Evolutionary conservation across 2,329 filamentous ascomycete genomes (phyloP).

Genomic region (Aureobasidium sp.): DNA sequence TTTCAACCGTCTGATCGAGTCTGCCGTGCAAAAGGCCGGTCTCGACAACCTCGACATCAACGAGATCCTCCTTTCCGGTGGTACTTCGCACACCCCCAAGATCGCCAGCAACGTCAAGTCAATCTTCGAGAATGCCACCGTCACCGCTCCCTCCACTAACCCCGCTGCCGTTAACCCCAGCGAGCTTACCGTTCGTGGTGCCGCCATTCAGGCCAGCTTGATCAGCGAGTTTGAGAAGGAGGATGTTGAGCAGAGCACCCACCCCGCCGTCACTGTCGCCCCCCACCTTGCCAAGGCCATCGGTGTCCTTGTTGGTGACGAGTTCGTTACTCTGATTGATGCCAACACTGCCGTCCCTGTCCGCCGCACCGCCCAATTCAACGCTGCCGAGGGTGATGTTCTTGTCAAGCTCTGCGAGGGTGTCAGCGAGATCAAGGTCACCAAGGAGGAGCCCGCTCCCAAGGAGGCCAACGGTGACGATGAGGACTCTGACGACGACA

Average conservation of each 20-base stretch:
- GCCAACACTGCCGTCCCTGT: slow-evolving; percentile 86
- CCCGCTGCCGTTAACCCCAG: slow-evolving; percentile 82
- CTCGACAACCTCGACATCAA: slow-evolving; percentile 89
- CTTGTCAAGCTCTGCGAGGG: slow-evolving; percentile 85
- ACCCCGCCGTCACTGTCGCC: slow-evolving; percentile 89
- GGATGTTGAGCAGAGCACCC: slow-evolving; percentile 92
- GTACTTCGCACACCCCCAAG: slow-evolving; percentile 87
- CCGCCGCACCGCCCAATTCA: slow-evolving; percentile 72
- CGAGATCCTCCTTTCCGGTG: slow-evolving; percentile 88
- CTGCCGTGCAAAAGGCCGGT: slow-evolving; percentile 82
- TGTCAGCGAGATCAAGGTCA: slow-evolving; percentile 84
- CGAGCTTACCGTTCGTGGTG: slow-evolving; percentile 80
- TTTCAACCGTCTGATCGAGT: slow-evolving; percentile 77
- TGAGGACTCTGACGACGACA: slow-evolving; percentile 49
- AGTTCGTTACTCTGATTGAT: slow-evolving; percentile 74
- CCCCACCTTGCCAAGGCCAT: slow-evolving; percentile 85
- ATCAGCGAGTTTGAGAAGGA: slow-evolving; percentile 90
- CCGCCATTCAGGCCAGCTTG: slow-evolving; percentile 88
- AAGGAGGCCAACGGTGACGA: slow-evolving; percentile 56
- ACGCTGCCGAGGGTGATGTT: slow-evolving; percentile 74
- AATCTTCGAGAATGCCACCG: slow-evolving; percentile 76
- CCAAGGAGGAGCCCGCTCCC: slow-evolving; percentile 72
- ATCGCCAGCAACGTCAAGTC: slow-evolving; percentile 72
- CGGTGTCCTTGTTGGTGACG: slow-evolving; percentile 63
- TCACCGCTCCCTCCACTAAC: slow-evolving; percentile 77